Evolutionary conservation across 371 early-diverging fungal species (phyloP), one percentile per base, ranked within the genome.

Genomic region (Mortierella sp.): DNA sequence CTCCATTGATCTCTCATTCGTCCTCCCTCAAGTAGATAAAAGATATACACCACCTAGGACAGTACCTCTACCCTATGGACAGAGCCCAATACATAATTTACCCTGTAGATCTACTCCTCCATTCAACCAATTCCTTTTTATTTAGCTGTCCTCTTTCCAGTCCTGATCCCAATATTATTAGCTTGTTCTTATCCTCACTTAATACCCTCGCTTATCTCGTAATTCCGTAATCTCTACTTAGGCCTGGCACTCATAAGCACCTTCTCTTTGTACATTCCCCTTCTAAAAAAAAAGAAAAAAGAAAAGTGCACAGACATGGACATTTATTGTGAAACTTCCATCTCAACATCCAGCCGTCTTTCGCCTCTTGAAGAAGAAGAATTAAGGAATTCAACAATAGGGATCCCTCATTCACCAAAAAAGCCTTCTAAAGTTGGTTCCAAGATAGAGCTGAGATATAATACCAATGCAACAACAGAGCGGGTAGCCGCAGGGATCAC

Each of bases 301-400:
- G 12, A 19, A 32, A n/a, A n/a, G n/a, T 31, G 29, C 19, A 13
- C 23, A 67, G 43, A 22, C 42, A 72, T 71, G 68, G 64, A 72
- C 28, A 23, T 64, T 13, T 64, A 65, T 54, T 34, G 51, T 40
- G 31, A 37, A 8, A 32, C 67, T 23, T 26, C 63, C 28, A 72
- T 72, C 45, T 34, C 67, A n/a, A 67, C 64, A 32, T 61, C 77
- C 42, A 72, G 65, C 40, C 72, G 72, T 13, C 65, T 68, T 40
- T 61, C 72, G 19, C 68, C 65, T 31, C 51, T 42, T 26, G 77
- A 72, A 54, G 68, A 72, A 56, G 45, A 53, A n/a, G 72, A 72
- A 26, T 61, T 77, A 22, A 43, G 53, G 9, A 55, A 22, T 28
- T 26, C 26, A 53, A 26, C 8, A 19, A 47, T 32, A 53, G 66